Conservation (phyloP, 345 rosid genomes). For the Pugionium dolabratum region DNA sequence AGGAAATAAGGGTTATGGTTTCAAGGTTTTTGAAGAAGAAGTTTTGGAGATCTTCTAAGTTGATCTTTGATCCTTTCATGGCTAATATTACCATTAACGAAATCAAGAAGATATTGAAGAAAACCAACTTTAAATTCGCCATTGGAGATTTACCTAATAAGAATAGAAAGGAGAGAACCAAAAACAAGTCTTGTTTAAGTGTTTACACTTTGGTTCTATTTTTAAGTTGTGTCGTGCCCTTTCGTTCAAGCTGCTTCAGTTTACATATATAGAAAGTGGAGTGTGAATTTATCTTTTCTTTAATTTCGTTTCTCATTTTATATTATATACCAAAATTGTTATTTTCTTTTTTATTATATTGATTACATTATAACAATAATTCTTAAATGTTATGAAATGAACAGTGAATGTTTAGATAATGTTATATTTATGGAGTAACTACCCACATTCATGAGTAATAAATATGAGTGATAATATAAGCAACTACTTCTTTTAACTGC, state of each 20-base stretch:
- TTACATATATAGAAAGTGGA: constrained; percentile 33
- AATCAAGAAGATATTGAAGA: constrained; percentile 64
- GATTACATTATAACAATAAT: no score
- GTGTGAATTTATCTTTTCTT: neutral
- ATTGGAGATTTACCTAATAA: constrained; percentile 10
- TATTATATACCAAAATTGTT: neutral
- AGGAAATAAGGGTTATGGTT: constrained; percentile 50
- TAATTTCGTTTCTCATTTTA: neutral
- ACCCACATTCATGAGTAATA: constrained; percentile 38
- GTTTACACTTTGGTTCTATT: constrained; percentile 35
- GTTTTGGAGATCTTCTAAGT: constrained; percentile 53
- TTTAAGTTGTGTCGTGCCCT: constrained; percentile 27
- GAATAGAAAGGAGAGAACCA: constrained; percentile 21
- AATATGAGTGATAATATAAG: constrained; percentile 28
- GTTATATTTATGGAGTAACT: constrained; percentile 32
- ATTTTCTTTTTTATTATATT: no score
- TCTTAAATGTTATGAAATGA: neutral
- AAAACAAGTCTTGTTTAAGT: constrained; percentile 2
- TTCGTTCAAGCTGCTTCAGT: constrained; percentile 17
- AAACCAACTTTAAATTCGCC: constrained; percentile 30
- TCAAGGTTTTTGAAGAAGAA: constrained; percentile 60
- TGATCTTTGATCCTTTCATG: constrained; percentile 52
- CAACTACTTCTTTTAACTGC: constrained; percentile 36
- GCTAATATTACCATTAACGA: constrained; percentile 57
- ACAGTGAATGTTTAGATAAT: constrained; percentile 33